Base-by-base conservation (phyloP, 1,139 yeast genomes). In the Scheffersomyces titani region DNA sequence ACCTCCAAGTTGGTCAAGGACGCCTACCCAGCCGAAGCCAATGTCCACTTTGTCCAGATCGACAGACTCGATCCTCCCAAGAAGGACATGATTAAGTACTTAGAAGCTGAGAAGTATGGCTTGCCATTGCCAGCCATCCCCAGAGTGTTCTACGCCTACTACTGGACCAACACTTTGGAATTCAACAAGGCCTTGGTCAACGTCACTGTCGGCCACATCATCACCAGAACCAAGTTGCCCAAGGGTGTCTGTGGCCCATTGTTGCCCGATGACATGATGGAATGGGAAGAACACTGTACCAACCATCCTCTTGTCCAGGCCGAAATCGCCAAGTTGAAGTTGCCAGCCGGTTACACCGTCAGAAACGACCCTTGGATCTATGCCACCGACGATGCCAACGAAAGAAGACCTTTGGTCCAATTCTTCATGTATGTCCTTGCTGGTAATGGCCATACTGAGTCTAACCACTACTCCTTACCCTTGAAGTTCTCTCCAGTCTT, bases 341-440 rank as follows among this genome's bases (percentile, higher is more conserved):
- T 83, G 67, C 92, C 87, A 67, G 70, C 74, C 51, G 80, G 82
- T 22, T 79, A 81, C 66, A 69, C 82, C 52, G 86, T 90, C 54
- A 84, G 88, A 68, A 83, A 81, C 68, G 92, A 91, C 70, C 93
- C 96, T 54, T 91, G 97, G 97, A 90, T 90, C 81, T 90, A 90
- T 70, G 97, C 96, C 64, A 88, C 92, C 49, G 93, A 89, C 70
- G 84, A 83, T 64, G 73, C 81, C 52, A 80, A 82, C 59, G 89
- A 85, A 68, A 77, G 63, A 52, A 81, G 91, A 71, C 85, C 88
- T 40, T 78, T 87, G 75, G 76, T 88, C 64, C 94, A 89, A 76
- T 85, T 88, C 71, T 88, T 87, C 77, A 87, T 89, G 87, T 91
- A 91, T 74, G 83, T 92, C 61, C 85, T 85, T 68, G 86, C 86